phyloP scores from a whole-genome alignment of 805 yeast genomes.

The Lachancea meyersii region DNA sequence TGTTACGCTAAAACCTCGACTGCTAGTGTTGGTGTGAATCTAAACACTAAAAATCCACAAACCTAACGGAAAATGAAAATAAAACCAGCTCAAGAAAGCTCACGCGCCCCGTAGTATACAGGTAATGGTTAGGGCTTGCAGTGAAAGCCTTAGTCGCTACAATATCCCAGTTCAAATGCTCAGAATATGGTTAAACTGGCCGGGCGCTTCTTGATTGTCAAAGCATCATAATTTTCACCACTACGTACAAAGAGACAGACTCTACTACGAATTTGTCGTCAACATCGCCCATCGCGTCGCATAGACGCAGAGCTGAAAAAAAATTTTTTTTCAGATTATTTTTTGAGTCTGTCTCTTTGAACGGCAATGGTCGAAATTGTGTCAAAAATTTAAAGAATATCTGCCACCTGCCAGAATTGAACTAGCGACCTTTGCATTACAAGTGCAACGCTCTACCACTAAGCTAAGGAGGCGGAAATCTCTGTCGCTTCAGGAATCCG shows the following conservation, averaged over 20 bases:
- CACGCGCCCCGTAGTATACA: not conserved
- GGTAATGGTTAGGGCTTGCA: not conserved
- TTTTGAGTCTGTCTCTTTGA: slow-evolving; percentile 9
- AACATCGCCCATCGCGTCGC: not conserved
- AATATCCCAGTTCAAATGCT: not conserved
- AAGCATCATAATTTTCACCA: not conserved
- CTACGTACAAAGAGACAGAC: not conserved
- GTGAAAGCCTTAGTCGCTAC: not conserved
- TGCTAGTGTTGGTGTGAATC: not conserved
- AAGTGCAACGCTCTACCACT: slow-evolving; percentile 99
- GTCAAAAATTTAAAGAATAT: slow-evolving; percentile 15
- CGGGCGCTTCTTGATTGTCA: not conserved
- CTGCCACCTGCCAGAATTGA: slow-evolving; percentile 84
- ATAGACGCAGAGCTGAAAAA: no score
- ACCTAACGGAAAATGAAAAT: not conserved
- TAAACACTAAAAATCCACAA: not conserved
- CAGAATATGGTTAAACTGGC: not conserved
- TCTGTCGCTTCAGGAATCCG: no score
- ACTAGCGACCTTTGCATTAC: slow-evolving; percentile 98
- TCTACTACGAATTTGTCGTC: not conserved
- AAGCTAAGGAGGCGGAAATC: slow-evolving; percentile 82
- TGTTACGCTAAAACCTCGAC: not conserved
- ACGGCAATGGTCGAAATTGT: slow-evolving; percentile 4
- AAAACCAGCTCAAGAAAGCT: not conserved
- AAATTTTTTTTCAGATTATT: slow-evolving; percentile 8